These are phyloP conservation scores for Dictyostelium intermedium DNA, from an alignment of 78 protist genomes.

Conservation along the genomic window DNA sequence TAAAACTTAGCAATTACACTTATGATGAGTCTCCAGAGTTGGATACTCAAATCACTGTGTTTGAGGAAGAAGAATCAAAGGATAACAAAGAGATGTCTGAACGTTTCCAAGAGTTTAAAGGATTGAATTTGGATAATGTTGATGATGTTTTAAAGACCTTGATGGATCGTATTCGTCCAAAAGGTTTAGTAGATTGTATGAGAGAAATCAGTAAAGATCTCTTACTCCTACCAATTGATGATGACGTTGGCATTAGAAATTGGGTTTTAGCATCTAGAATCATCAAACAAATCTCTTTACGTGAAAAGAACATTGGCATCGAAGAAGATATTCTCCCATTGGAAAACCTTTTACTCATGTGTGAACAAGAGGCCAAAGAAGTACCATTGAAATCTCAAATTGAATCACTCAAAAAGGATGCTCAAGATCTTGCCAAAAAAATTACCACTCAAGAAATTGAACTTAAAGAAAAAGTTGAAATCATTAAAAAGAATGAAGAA, in stretches of 20 bases:
- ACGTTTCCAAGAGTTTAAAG: constrained; percentile 42
- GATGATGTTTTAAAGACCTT: constrained; percentile 52
- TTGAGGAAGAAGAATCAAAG: constrained; percentile 59
- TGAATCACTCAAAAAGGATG: constrained; percentile 24
- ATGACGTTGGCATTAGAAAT: constrained; percentile 42
- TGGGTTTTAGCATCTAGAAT: constrained; percentile 72
- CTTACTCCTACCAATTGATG: constrained; percentile 44
- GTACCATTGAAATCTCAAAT: constrained; percentile 52
- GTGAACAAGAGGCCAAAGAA: constrained; percentile 77
- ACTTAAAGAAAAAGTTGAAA: constrained; percentile 49
- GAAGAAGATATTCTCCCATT: constrained; percentile 52
- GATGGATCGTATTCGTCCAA: constrained; percentile 31
- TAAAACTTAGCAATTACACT: constrained; percentile 21
- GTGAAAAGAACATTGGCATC: constrained; percentile 59
- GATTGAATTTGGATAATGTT: background rate
- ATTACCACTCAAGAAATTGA: constrained; percentile 52
- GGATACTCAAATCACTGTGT: constrained; percentile 76
- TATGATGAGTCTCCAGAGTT: constrained; percentile 71
- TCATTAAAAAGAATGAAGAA: constrained; percentile 58
- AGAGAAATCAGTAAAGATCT: constrained; percentile 65
- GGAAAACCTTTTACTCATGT: constrained; percentile 55
- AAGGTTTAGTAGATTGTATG: constrained; percentile 48
- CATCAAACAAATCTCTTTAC: constrained; percentile 60
- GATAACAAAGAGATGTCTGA: constrained; percentile 78
- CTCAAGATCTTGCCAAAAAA: constrained; percentile 43